Base-by-base conservation (phyloP, 805 yeast genomes). In the Kodamaea hsintzibuensis region DNA sequence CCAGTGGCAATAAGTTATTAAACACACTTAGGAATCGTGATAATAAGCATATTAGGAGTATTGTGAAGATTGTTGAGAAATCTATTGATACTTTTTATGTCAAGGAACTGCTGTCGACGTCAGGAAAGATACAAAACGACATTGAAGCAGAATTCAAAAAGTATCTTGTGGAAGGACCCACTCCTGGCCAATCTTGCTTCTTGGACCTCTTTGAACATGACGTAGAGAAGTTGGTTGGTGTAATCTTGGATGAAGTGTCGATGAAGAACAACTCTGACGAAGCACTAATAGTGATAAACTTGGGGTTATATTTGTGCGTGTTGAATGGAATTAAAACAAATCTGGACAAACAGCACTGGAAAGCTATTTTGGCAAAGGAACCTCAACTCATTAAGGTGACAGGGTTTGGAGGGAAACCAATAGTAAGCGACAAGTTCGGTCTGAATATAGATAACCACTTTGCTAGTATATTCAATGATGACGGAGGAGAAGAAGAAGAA, bases 281-380 rank as follows among this genome's bases (percentile, higher is more conserved):
- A 35, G 54, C 61, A 7, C 67, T 67, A 44, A 45, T 64, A 2
- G 57, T 64, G 9, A 61, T 71, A 18, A 66, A 65, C 50, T 52
- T 68, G 14, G 54, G 63, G 2, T 48, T 62, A 2, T 70, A 55
- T 42, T 35, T 68, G 10, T 52, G 61, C 10, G 47, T 68, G n/a
- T 54, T 57, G 27, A 52, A 52, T 16, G 56, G 62, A 1, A 52
- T 69, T 7, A 53, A 55, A 8, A 49, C 60, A 0, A 47, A 47
- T 3, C 59, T 54, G 5, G 66, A 62, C 35, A 67, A 61, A 54
- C 50, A 58, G 12, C 62, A 56, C 51, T 71, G 74, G 74, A 52
- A 57, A 25, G 55, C 58, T 16, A 49, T 53, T 25, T 54, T 64
- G 17, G 3, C 39, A 13, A 38, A 39, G 22, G 51, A 48, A 8